A percentile compares a stretch with the other conserved stretches of the same genome.
phyloP scores from a whole-genome alignment of 2,329 filamentous ascomycete genomes.

The Periconia macrospinosa region DNA sequence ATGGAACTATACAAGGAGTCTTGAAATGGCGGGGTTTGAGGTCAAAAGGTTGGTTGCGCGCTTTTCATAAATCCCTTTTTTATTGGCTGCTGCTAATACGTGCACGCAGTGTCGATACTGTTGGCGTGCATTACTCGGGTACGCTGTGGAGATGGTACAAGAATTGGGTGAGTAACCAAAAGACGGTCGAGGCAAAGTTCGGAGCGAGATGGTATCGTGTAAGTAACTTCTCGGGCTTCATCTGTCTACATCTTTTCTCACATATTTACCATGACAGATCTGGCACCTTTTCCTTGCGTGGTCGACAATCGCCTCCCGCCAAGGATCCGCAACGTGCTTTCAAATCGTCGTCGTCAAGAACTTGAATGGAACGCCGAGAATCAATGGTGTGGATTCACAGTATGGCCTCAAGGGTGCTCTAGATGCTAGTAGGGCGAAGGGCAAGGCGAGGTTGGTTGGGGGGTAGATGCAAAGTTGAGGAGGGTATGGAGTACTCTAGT shows the following conservation, averaged over 20 bases:
- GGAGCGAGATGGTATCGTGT: slow-evolving; percentile 87
- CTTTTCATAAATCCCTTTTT: too few relatives aligned
- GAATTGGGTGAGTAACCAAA: slow-evolving; percentile 93
- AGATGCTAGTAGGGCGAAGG: slow-evolving; percentile 48
- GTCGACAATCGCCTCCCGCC: slow-evolving; percentile 80
- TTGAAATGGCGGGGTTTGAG: slow-evolving; percentile 87
- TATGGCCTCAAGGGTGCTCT: slow-evolving; percentile 70
- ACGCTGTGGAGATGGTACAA: slow-evolving; percentile 98
- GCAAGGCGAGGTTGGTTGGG: slow-evolving; percentile 4
- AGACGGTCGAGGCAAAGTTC: slow-evolving; percentile 94
- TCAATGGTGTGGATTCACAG: slow-evolving; percentile 72
- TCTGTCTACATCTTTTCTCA: too few relatives aligned
- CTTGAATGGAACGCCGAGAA: slow-evolving; percentile 81
- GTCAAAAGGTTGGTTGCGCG: slow-evolving; percentile 64
- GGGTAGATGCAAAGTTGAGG: too few relatives aligned
- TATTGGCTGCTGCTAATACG: too few relatives aligned
- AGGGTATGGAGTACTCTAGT: too few relatives aligned
- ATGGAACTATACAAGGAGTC: slow-evolving; percentile 78
- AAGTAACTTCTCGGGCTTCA: too few relatives aligned
- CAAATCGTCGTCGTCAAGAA: slow-evolving; percentile 89
- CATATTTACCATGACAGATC: slow-evolving; percentile 48
- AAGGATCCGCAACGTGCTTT: slow-evolving; percentile 82
- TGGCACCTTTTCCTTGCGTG: slow-evolving; percentile 91
- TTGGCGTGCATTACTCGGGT: slow-evolving; percentile 95
- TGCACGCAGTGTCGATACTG: slow-evolving; percentile 67